Evolutionary conservation across 2,329 filamentous ascomycete genomes (phyloP).

Genomic region (Xylaria sp.): DNA sequence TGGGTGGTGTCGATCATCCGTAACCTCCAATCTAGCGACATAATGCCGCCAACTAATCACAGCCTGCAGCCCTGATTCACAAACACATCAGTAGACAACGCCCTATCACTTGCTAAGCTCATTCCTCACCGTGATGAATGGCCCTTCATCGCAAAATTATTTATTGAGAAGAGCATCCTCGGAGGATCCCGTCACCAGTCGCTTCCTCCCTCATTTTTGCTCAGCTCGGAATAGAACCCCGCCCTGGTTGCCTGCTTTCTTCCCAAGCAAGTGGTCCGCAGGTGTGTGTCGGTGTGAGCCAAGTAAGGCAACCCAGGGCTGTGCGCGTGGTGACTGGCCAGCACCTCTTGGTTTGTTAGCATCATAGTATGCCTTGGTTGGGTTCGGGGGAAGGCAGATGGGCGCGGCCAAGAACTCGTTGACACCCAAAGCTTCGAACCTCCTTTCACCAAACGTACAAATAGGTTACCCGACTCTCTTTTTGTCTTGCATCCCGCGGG

Average conservation of each 20-base stretch:
- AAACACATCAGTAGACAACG: neutral
- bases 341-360: neutral
- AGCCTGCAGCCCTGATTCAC: neutral
- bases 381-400: neutral
- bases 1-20: neutral
- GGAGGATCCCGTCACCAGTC: too few species aligned
- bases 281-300: neutral
- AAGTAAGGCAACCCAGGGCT: neutral
- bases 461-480: neutral
- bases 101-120: neutral
- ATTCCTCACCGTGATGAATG: too few species aligned
- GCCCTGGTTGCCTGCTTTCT: neutral
- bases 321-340: neutral
- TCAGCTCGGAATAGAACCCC: too few species aligned
- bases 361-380: neutral
- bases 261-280: neutral
- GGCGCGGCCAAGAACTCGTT: neutral
- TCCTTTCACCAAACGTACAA: neutral
- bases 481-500: neutral
- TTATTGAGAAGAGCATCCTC: too few species aligned
- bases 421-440: neutral
- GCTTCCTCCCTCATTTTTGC: too few species aligned
- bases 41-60: neutral
- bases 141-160: too few species aligned
- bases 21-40: neutral